phyloP scores from a whole-genome alignment of 139 green algal genomes.

The Pleodorina starrii region DNA sequence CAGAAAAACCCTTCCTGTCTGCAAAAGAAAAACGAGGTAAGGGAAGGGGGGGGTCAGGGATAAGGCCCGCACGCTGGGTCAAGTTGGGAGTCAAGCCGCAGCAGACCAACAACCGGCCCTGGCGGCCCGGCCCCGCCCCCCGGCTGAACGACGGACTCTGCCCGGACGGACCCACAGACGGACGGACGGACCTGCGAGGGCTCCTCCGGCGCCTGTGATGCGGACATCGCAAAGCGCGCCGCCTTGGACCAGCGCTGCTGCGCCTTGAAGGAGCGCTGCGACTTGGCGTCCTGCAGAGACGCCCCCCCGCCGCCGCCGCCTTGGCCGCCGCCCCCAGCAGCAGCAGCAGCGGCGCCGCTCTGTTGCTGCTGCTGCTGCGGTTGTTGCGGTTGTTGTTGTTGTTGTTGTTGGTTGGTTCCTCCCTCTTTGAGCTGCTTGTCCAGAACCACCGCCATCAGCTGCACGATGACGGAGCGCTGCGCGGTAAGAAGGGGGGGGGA shows the following conservation, averaged over 20 bases:
- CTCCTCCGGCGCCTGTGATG: not conserved
- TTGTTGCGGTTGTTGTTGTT: too few relatives aligned
- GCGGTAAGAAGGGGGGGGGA: not conserved
- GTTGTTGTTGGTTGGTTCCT: too few relatives aligned
- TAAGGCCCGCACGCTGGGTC: too few relatives aligned
- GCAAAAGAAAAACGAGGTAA: too few relatives aligned
- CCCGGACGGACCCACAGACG: too few relatives aligned
- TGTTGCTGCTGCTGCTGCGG: too few relatives aligned
- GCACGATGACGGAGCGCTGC: constrained; percentile 6
- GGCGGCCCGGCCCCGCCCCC: too few relatives aligned
- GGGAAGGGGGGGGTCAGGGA: too few relatives aligned
- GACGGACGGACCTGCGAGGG: not conserved
- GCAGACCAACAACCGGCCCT: too few relatives aligned
- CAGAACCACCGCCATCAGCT: constrained; percentile 39
- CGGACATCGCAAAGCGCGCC: not conserved
- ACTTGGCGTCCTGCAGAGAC: not conserved
- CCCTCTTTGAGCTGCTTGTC: not conserved
- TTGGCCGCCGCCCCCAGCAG: not conserved
- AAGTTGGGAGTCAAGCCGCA: too few relatives aligned
- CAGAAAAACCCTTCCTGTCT: too few relatives aligned
- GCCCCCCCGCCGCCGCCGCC: not conserved
- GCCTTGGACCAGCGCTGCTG: constrained; percentile 24
- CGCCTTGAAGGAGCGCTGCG: not conserved
- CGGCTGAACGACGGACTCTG: too few relatives aligned
- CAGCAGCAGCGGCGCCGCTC: not conserved